A percentile compares a stretch with the other conserved stretches of the same genome.
These are phyloP conservation scores for Backusella westeae DNA, from an alignment of 192 early-diverging fungal genomes.

Conservation along the genomic window DNA sequence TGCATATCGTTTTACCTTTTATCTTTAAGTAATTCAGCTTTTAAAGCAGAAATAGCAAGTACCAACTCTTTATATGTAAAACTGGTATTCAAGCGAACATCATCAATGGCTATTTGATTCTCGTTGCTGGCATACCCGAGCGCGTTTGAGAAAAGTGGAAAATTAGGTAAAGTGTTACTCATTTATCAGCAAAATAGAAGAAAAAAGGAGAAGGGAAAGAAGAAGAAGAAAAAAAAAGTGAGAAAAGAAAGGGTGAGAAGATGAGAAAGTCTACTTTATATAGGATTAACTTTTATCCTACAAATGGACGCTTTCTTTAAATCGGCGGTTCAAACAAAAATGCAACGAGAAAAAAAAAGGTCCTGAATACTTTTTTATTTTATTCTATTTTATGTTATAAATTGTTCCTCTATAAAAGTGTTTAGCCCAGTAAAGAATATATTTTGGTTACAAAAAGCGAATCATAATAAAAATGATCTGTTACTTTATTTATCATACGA, in stretches of 20 bases:
- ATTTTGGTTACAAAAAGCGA: neutral
- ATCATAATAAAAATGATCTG: neutral
- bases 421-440: no score
- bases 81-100: slow-evolving; percentile 13
- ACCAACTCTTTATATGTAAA: slow-evolving; percentile 37
- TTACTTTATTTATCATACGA: neutral
- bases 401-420: no score
- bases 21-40: slow-evolving; percentile 19
- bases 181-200: neutral
- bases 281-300: slow-evolving; percentile 1
- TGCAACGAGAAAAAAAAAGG: neutral
- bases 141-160: slow-evolving; percentile 36
- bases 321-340: neutral
- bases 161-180: slow-evolving; percentile 25
- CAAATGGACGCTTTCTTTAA: neutral
- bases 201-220: neutral
- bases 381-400: neutral
- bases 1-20: slow-evolving; percentile 11
- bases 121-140: slow-evolving; percentile 22
- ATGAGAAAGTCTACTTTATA: neutral
- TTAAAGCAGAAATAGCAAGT: slow-evolving; percentile 26
- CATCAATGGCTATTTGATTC: slow-evolving; percentile 32
- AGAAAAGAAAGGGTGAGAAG: neutral
- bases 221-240: neutral
- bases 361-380: neutral